Evolutionary conservation across 768 basidiomycete species (phyloP).

Genomic region (Rhodotorula taiwanensis): DNA sequence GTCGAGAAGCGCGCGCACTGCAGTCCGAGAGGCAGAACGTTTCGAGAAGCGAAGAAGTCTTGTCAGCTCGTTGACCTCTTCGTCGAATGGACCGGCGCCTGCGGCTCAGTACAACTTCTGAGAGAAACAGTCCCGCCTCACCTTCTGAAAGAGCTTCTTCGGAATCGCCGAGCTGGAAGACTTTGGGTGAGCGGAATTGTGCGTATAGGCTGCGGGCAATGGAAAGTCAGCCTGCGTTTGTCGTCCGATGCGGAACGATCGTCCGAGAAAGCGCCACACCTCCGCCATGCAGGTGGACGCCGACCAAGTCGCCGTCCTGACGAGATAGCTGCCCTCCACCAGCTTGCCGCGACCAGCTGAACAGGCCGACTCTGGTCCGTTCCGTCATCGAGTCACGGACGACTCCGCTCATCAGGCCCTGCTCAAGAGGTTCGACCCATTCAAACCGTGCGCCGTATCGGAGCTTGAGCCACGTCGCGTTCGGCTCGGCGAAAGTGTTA

Average conservation of each 20-base stretch:
- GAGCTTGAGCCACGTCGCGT: neutral
- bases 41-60: too few relatives aligned
- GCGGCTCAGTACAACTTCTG: too few relatives aligned
- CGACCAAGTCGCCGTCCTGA: slow-evolving; percentile 37
- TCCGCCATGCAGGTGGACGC: slow-evolving; percentile 45
- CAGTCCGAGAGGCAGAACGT: too few relatives aligned
- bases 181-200: slow-evolving; percentile 16
- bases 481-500: neutral
- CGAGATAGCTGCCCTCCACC: too few relatives aligned
- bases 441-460: slow-evolving; percentile 6
- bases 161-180: slow-evolving; percentile 10
- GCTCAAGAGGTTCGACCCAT: slow-evolving; percentile 7
- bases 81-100: too few relatives aligned
- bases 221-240: neutral
- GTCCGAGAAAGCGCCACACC: slow-evolving; percentile 5
- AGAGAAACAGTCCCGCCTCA: slow-evolving; percentile 1
- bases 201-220: neutral
- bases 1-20: slow-evolving; percentile 10
- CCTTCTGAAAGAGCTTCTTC: slow-evolving; percentile 15
- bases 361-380: slow-evolving; percentile 11
- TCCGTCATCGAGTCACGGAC: slow-evolving; percentile 1
- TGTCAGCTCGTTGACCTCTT: too few relatives aligned
- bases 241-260: fast-evolving
- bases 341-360: slow-evolving; percentile 9
- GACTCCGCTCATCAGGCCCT: neutral